phyloP scores from a whole-genome alignment of 805 yeast species.

The Metschnikowia bowlesiae region DNA sequence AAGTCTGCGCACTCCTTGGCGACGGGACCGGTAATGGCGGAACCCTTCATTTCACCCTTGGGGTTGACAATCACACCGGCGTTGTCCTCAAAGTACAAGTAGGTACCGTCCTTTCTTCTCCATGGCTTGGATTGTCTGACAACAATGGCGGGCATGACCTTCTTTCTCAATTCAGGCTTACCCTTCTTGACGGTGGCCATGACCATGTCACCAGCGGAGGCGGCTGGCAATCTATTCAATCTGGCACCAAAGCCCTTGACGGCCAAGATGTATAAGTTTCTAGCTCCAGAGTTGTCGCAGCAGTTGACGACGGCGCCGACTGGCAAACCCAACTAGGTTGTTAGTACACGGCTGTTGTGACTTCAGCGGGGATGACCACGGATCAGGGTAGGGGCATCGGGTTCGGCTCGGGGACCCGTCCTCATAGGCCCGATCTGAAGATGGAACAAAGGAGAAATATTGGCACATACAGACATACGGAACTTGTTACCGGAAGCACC shows the following conservation, averaged over 20 bases:
- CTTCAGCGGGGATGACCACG: not conserved
- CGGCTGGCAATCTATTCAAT: constrained; percentile 99
- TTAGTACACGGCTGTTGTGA: constrained; percentile 20
- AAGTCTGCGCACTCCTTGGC: constrained; percentile 99
- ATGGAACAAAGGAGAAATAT: not conserved
- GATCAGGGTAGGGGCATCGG: too few species aligned
- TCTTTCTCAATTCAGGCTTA: constrained; percentile 99
- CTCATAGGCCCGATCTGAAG: not conserved
- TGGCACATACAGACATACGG: constrained; percentile 93
- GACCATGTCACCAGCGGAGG: constrained; percentile 99
- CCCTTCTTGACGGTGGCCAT: constrained; percentile 99
- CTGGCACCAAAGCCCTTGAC: constrained; percentile 99
- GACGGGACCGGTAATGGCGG: constrained; percentile 99
- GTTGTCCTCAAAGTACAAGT: constrained; percentile 99
- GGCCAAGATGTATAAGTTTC: constrained; percentile 97
- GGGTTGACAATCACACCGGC: constrained; percentile 99
- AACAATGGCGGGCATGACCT: constrained; percentile 99
- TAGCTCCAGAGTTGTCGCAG: constrained; percentile 99
- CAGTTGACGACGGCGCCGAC: constrained; percentile 99
- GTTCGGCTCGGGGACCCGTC: not conserved
- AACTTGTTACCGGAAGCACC: constrained; percentile 99
- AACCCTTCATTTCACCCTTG: constrained; percentile 99
- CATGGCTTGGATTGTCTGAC: constrained; percentile 99
- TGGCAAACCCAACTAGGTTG: constrained; percentile 91
- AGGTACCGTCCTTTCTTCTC: constrained; percentile 99